Evolutionary conservation across 306 rosid species (phyloP).

Genomic region (Lagenaria siceraria): DNA sequence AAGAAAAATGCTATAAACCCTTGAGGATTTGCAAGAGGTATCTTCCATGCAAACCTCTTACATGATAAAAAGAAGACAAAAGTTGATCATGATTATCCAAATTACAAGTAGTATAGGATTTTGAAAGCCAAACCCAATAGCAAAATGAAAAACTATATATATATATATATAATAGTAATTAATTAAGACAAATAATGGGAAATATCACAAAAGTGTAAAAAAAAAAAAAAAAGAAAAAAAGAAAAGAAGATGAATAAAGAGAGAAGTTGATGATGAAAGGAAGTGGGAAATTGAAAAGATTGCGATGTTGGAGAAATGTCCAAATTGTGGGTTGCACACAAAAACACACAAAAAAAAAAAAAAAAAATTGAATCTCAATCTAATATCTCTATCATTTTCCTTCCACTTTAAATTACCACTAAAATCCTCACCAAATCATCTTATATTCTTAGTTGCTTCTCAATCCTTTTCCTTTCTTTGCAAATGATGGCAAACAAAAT

Average conservation of each 20-base stretch:
- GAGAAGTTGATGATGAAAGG: not conserved
- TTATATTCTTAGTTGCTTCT: not conserved
- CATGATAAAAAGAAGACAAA: too few species aligned
- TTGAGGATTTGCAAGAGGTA: too few species aligned
- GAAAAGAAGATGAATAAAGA: not conserved
- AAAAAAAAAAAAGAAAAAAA: not conserved
- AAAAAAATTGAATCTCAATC: not conserved
- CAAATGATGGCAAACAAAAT: slow-evolving; percentile 65
- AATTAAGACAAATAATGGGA: not conserved
- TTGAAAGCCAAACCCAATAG: not conserved
- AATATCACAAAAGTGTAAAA: not conserved
- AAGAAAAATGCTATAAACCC: too few species aligned
- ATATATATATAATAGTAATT: not conserved
- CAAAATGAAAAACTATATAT: not conserved
- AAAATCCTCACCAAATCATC: not conserved
- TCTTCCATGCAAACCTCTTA: too few species aligned
- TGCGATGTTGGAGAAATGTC: not conserved
- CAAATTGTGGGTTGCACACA: not conserved
- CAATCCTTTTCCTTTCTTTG: slow-evolving; percentile 20
- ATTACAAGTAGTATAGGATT: not conserved
- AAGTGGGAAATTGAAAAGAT: not conserved
- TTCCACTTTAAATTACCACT: not conserved
- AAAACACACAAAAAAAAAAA: not conserved
- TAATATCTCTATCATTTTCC: not conserved
- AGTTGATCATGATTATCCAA: too few species aligned